These are phyloP conservation scores for Fraxinus xanthoxyloides DNA, from an alignment of 305 asterid genomes.

Conservation along the genomic window DNA sequence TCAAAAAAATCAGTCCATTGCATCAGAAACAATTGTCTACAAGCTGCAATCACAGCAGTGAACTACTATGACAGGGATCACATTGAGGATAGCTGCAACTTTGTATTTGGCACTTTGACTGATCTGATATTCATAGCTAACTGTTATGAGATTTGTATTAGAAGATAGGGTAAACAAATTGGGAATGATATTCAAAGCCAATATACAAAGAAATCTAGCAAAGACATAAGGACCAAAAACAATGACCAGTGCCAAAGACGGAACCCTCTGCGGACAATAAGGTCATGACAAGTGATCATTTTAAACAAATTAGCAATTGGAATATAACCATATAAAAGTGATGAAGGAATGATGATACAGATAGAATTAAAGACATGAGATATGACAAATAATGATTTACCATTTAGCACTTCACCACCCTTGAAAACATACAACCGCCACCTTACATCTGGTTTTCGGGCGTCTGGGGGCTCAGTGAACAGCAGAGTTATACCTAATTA, in stretches of 20 bases:
- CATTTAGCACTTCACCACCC: conserved; percentile 88
- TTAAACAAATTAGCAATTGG: not conserved
- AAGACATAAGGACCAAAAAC: not conserved
- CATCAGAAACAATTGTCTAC: not conserved
- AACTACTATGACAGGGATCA: not conserved
- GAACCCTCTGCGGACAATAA: not conserved
- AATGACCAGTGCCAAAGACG: not conserved
- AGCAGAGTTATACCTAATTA: conserved; percentile 81
- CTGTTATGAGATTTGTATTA: not conserved
- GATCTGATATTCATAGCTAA: not conserved
- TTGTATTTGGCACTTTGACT: not conserved
- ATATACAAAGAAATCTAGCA: not conserved
- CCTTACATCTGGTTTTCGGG: conserved; percentile 76
- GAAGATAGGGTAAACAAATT: not conserved
- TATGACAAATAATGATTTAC: conserved; percentile 38
- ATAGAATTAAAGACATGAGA: conserved; percentile 7
- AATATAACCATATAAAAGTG: not conserved
- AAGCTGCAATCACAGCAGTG: not conserved
- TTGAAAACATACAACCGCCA: conserved; percentile 97
- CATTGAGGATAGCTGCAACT: not conserved
- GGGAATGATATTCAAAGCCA: not conserved
- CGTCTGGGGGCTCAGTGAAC: conserved; percentile 94
- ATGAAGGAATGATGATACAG: not conserved
- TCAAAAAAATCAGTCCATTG: not conserved
- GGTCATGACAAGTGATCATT: not conserved